A percentile compares a stretch with the other conserved stretches of the same genome.
These are phyloP conservation scores for Climacium dendroides DNA, from an alignment of 225 moss, liverwort and hornwort genomes.

Conservation along the genomic window DNA sequence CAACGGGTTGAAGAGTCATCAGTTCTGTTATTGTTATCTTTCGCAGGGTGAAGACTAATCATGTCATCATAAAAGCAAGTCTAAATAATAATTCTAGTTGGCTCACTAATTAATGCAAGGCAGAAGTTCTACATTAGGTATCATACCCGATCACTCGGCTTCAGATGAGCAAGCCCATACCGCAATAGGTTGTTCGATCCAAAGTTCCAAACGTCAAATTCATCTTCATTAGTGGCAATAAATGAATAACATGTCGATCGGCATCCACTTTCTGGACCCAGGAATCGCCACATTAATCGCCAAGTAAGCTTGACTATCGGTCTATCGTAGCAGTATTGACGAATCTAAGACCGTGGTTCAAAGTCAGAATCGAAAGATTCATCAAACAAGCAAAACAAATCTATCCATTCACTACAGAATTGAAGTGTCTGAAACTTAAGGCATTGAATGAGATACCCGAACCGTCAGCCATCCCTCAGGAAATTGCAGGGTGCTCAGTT, in stretches of 20 bases:
- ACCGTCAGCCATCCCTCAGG: no score
- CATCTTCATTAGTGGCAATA: conserved; percentile 51
- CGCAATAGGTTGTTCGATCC: conserved; percentile 63
- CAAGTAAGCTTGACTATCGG: no score
- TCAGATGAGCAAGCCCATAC: conserved; percentile 24
- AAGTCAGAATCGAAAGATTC: no score
- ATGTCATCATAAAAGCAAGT: not conserved
- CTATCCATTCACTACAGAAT: no score
- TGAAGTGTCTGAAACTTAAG: no score
- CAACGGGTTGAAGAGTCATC: no score
- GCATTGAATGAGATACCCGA: no score
- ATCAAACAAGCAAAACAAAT: no score
- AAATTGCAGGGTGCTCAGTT: not conserved
- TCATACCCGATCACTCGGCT: conserved; percentile 9
- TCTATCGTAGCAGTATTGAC: no score
- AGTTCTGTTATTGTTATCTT: no score
- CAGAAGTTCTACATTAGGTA: not conserved
- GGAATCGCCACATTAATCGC: conserved; percentile 35
- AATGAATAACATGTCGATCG: not conserved
- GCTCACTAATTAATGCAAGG: not conserved
- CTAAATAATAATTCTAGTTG: not conserved
- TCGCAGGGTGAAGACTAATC: not conserved
- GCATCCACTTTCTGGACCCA: conserved; percentile 35
- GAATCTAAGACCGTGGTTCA: no score
- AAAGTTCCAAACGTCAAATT: conserved; percentile 85